Percentiles rank a stretch among this genome's conserved stretches.
phyloP scores from a whole-genome alignment of 805 yeast genomes.

The Candida verbasci region DNA sequence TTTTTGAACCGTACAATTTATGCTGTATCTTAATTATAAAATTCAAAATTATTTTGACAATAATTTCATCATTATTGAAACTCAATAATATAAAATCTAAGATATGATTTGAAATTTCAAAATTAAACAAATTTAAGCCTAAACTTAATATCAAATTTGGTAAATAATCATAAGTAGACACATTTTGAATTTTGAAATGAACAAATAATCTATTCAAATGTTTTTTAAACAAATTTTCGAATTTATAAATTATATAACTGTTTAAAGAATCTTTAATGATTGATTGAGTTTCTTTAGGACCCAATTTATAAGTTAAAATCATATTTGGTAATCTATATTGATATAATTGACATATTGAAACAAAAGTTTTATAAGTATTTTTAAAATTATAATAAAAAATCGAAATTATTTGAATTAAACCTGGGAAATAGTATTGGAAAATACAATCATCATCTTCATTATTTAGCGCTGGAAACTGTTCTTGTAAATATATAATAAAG shows the following conservation, averaged over 20 bases:
- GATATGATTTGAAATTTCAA: conserved; percentile 46
- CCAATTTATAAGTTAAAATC: conserved; percentile 9
- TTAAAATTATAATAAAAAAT: conserved; percentile 34
- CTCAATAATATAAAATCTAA: conserved; percentile 60
- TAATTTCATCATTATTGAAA: conserved; percentile 54
- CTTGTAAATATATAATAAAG: conserved; percentile 15
- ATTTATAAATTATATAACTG: conserved; percentile 25
- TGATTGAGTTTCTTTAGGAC: conserved; percentile 5
- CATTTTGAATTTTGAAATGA: conserved; percentile 44
- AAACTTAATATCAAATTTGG: conserved; percentile 37
- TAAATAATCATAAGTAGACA: conserved; percentile 42
- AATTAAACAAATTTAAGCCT: conserved; percentile 41
- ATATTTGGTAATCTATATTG: conserved; percentile 23
- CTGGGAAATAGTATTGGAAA: conserved; percentile 25
- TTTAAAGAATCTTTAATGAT: conserved; percentile 6
- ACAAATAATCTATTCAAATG: conserved; percentile 40
- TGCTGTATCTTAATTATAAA: conserved; percentile 42
- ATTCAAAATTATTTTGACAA: conserved; percentile 52
- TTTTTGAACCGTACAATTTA: conserved; percentile 46
- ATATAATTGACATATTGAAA: conserved; percentile 35
- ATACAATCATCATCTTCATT: conserved; percentile 8
- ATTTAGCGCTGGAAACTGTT: conserved; percentile 1
- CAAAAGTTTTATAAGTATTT: conserved; percentile 32
- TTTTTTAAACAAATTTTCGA: conserved; percentile 42
- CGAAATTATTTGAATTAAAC: conserved; percentile 37